A percentile compares a stretch with the other conserved stretches of the same genome.
Evolutionary conservation across 257 asterid species (phyloP).

Genomic region (Gentiana straminea): DNA sequence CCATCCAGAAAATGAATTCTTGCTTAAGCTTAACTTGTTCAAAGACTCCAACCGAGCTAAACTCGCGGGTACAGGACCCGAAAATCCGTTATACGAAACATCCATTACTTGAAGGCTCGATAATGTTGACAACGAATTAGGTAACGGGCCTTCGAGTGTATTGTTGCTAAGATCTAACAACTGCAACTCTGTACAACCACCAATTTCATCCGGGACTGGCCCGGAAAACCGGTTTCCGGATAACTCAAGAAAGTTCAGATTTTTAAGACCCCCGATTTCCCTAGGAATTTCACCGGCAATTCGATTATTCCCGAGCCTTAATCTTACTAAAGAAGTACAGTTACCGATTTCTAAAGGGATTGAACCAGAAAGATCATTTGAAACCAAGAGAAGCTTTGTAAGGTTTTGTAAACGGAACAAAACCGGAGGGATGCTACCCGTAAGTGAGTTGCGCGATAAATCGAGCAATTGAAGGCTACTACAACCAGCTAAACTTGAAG

Average conservation of each 20-base stretch:
- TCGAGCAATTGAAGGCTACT: constrained; percentile 29
- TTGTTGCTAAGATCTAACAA: constrained; percentile 34
- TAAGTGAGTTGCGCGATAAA: constrained; percentile 36
- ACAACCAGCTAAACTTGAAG: constrained; percentile 33
- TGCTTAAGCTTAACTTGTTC: constrained; percentile 29
- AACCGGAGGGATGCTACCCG: constrained; percentile 32
- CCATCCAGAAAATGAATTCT: constrained; percentile 27
- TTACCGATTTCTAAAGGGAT: constrained; percentile 29
- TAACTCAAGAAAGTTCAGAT: constrained; percentile 33
- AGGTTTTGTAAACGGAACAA: constrained; percentile 31
- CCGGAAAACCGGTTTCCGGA: constrained; percentile 35
- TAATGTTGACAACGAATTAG: constrained; percentile 25
- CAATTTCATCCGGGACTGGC: constrained; percentile 28
- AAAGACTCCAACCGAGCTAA: constrained; percentile 27
- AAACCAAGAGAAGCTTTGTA: constrained; percentile 33
- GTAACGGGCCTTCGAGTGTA: constrained; percentile 25
- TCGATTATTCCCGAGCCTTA: constrained; percentile 33
- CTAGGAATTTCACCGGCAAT: constrained; percentile 28
- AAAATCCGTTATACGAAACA: constrained; percentile 23
- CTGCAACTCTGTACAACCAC: constrained; percentile 25
- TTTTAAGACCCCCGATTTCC: constrained; percentile 28
- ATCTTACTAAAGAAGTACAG: constrained; percentile 31
- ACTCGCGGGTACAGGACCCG: constrained; percentile 31
- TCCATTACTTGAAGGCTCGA: constrained; percentile 36
- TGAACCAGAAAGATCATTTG: constrained; percentile 34